phyloP scores from a whole-genome alignment of 2,329 filamentous ascomycete genomes.

The Neonectria coccinea region DNA sequence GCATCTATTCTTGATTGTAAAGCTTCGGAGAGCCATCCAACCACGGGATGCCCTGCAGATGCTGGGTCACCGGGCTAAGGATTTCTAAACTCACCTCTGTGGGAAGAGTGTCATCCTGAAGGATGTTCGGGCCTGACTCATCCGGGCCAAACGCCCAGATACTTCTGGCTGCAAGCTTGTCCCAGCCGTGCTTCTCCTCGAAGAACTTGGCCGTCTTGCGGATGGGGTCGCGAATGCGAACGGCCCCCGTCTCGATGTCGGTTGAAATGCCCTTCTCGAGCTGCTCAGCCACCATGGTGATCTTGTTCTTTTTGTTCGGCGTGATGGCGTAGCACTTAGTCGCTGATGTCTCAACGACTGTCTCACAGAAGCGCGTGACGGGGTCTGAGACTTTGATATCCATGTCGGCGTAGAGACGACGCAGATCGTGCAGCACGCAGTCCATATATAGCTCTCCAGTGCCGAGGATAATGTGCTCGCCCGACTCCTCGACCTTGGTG shows the following conservation, averaged over 20 bases:
- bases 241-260: slow-evolving; percentile 91
- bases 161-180: slow-evolving; percentile 90
- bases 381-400: slow-evolving; percentile 99
- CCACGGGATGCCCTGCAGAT: neutral
- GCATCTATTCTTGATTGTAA: slow-evolving; percentile 7
- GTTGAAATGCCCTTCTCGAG: slow-evolving; percentile 93
- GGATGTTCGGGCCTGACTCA: slow-evolving; percentile 92
- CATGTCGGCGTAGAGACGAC: slow-evolving; percentile 97
- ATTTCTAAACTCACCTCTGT: slow-evolving; percentile 73
- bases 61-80: neutral
- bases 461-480: slow-evolving; percentile 93
- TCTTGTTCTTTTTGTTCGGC: slow-evolving; percentile 99
- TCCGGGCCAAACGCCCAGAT: slow-evolving; percentile 99
- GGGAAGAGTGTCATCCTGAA: slow-evolving; percentile 96
- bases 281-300: slow-evolving; percentile 98
- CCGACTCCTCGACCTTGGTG: slow-evolving; percentile 97
- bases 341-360: slow-evolving; percentile 94
- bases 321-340: slow-evolving; percentile 98
- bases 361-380: slow-evolving; percentile 97
- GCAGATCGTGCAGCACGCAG: slow-evolving; percentile 94
- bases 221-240: slow-evolving; percentile 92
- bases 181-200: slow-evolving; percentile 96
- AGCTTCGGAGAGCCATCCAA: slow-evolving; percentile 9
- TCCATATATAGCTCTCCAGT: slow-evolving; percentile 99
- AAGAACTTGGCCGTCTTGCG: slow-evolving; percentile 97